Percentiles rank a stretch among this genome's conserved stretches.
phyloP scores from a whole-genome alignment of 768 basidiomycete species.

The Pleurotus sapidus region DNA sequence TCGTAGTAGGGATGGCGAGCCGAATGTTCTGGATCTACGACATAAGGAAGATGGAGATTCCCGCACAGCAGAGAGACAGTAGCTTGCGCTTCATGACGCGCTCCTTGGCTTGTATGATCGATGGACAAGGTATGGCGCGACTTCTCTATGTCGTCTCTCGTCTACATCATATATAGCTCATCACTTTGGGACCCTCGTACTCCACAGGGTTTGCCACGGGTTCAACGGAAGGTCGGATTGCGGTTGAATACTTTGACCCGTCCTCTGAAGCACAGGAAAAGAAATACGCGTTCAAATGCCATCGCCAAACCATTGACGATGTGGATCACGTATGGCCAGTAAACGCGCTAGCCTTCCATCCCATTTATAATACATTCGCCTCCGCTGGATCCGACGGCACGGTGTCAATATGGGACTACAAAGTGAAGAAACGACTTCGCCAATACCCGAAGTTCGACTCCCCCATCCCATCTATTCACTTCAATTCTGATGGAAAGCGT shows the following conservation, averaged over 20 bases:
- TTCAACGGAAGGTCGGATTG: constrained; percentile 94
- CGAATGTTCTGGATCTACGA: constrained; percentile 90
- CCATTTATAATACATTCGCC: constrained; percentile 88
- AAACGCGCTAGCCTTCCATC: constrained; percentile 93
- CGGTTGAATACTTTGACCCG: constrained; percentile 95
- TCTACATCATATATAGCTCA: constrained; percentile 2
- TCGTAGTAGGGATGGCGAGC: constrained; percentile 93
- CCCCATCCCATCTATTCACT: constrained; percentile 76
- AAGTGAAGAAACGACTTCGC: constrained; percentile 91
- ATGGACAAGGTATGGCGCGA: constrained; percentile 71
- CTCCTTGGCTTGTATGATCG: constrained; percentile 87
- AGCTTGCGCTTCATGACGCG: constrained; percentile 95
- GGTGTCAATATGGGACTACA: constrained; percentile 97
- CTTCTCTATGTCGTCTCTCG: not conserved
- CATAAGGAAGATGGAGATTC: constrained; percentile 70
- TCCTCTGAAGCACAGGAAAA: constrained; percentile 70
- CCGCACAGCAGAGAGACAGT: constrained; percentile 83
- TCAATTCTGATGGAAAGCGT: constrained; percentile 80
- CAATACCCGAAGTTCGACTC: constrained; percentile 78
- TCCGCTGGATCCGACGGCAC: constrained; percentile 94
- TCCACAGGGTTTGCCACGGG: constrained; percentile 83
- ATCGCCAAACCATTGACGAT: constrained; percentile 85
- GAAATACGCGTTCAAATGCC: constrained; percentile 97
- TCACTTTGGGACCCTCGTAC: not conserved
- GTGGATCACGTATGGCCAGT: constrained; percentile 97